Base-by-base conservation (phyloP, 2,329 filamentous ascomycete genomes). In the Fusarium pilosicola region DNA sequence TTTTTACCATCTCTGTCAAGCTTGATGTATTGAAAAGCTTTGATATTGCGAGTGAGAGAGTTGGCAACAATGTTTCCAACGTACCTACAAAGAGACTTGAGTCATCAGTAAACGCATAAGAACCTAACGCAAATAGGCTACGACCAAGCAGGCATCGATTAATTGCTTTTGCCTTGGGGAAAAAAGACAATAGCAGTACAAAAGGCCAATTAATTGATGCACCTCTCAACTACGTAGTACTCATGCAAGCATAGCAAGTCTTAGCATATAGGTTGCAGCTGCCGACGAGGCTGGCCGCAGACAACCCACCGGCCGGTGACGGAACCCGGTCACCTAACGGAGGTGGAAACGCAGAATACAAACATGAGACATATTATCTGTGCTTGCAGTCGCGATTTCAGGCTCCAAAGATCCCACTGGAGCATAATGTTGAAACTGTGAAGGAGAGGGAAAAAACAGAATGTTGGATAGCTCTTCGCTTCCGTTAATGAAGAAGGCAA, bases 231-330 rank as follows among this genome's bases (percentile, higher is more conserved):
- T 54, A 34, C 51, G 41, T 54, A 56, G 36, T 54, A 57, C 45
- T 34, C 38, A 69, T 69, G 59, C 41, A 72, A 68, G 44, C 20
- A 54, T 51, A 44, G 10, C 63, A 57, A 28, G n/a, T 41, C 17
- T 61, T 42, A 58, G 48, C 70, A 71, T 74, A 77, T 75, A 51
- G 65, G 41, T 41, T 71, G 61, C 69, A 76, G 69, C 49, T 52
- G 44, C 49, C 65, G 67, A 66, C 70, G 70, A 75, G 68, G 75
- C 70, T 76, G 72, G 70, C 45, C 38, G 49, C 61, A 65, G 70
- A 55, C 56, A 45, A 68, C 63, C 51, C 42, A 65, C 60, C 41
- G 44, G 67, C 62, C 48, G 72, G 62, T 68, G 66, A 71, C 45
- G 44, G 49, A 46, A 41, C 48, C 57, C 49, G 61, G 68, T 51